Evolutionary conservation across 352 stramenopile species (phyloP).

Genomic region (Phytophthora litchii): DNA sequence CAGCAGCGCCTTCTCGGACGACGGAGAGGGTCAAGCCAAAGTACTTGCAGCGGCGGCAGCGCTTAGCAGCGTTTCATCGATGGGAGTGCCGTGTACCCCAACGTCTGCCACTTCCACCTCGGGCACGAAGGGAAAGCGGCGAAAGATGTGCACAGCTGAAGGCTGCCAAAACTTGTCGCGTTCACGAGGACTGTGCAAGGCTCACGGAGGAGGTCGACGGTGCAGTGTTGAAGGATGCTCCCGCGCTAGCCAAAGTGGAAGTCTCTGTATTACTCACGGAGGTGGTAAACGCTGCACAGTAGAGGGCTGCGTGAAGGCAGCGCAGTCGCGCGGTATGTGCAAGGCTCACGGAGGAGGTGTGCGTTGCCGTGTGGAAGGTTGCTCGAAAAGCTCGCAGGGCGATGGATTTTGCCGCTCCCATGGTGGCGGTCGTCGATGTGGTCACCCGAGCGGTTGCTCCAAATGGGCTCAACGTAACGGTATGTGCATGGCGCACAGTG

Average conservation of each 20-base stretch:
- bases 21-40: constrained; percentile 37
- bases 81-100: constrained; percentile 19
- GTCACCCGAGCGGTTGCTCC: constrained; percentile 69
- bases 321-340: constrained; percentile 84
- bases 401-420: constrained; percentile 86
- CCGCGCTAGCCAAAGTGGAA: constrained; percentile 79
- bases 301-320: constrained; percentile 77
- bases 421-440: constrained; percentile 72
- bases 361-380: constrained; percentile 84
- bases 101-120: constrained; percentile 14
- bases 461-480: constrained; percentile 87
- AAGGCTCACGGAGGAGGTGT: constrained; percentile 84
- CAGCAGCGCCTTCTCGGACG: constrained; percentile 35
- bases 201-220: constrained; percentile 71
- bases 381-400: constrained; percentile 81
- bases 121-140: constrained; percentile 62
- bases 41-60: constrained; percentile 32
- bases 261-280: constrained; percentile 83
- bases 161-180: constrained; percentile 80
- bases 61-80: constrained; percentile 38
- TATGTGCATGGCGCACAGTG: constrained; percentile 87
- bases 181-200: constrained; percentile 80
- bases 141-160: constrained; percentile 83
- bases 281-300: constrained; percentile 86
- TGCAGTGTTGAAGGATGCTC: constrained; percentile 84